Evolutionary conservation across 148 eudicot species (phyloP).

Genomic region (Persicaria tinctoria): DNA sequence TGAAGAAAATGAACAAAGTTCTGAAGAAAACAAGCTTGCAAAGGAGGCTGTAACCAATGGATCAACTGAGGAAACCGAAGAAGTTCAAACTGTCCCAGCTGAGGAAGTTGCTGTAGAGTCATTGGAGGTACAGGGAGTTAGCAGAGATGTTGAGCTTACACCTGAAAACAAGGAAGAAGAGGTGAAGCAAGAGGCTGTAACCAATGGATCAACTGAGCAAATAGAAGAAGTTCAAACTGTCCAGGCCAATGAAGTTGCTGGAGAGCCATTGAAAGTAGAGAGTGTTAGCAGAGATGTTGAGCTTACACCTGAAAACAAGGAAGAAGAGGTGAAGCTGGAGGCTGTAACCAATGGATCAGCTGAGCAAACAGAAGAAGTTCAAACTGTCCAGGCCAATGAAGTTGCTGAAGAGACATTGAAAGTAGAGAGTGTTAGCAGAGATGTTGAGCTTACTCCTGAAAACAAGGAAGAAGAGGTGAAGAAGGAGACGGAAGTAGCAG

Average conservation of each 20-base stretch:
- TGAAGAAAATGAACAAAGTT: not conserved
- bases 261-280: conserved; percentile 22
- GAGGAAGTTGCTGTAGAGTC: conserved; percentile 22
- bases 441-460: conserved; percentile 29
- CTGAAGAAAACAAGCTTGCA: conserved; percentile 9
- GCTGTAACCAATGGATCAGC: too few species aligned
- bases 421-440: conserved; percentile 34
- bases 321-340: conserved; percentile 13
- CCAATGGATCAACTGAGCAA: too few species aligned
- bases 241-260: conserved; percentile 11
- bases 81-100: not conserved
- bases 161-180: conserved; percentile 19
- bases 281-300: conserved; percentile 43
- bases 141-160: conserved; percentile 41
- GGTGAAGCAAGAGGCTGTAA: not conserved
- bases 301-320: conserved; percentile 15
- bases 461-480: conserved; percentile 13
- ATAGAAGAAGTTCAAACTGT: too few species aligned
- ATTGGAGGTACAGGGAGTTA: conserved; percentile 24
- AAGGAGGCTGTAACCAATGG: conserved; percentile 13
- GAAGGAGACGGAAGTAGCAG: not conserved
- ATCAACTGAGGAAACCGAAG: not conserved
- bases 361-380: too few species aligned
- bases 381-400: too few species aligned
- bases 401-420: conserved; percentile 25